A percentile compares a stretch with the other conserved stretches of the same genome.
phyloP scores from a whole-genome alignment of 768 basidiomycete species.

The Leccinum arenicola region DNA sequence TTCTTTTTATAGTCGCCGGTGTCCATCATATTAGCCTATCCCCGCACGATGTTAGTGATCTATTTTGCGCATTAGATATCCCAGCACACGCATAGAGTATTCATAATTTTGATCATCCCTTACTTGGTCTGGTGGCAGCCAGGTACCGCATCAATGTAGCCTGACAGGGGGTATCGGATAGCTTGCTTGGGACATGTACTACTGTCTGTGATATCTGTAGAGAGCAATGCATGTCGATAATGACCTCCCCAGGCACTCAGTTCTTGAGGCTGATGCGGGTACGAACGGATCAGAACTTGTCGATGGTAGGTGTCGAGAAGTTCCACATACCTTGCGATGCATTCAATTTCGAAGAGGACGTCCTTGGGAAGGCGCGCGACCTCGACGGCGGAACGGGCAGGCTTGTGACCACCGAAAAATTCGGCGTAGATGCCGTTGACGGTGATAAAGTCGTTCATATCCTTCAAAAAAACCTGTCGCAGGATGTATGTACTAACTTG shows the following conservation, averaged over 20 bases:
- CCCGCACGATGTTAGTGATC: slow-evolving; percentile 8
- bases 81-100: slow-evolving; percentile 17
- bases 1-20: neutral
- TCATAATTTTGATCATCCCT: slow-evolving; percentile 1
- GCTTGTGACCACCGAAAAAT: slow-evolving; percentile 89
- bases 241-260: neutral
- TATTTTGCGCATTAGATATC: slow-evolving; percentile 24
- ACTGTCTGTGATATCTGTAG: neutral
- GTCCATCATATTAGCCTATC: slow-evolving; percentile 3
- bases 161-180: neutral
- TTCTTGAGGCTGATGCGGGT: slow-evolving; percentile 18
- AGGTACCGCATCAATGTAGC: neutral
- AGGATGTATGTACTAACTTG: neutral
- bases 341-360: slow-evolving; percentile 91
- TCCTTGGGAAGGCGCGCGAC: slow-evolving; percentile 86
- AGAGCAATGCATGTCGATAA: neutral
- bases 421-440: slow-evolving; percentile 81
- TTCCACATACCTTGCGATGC: slow-evolving; percentile 65
- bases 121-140: neutral
- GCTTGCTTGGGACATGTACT: neutral
- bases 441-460: slow-evolving; percentile 84
- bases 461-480: slow-evolving; percentile 81
- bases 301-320: neutral
- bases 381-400: slow-evolving; percentile 91
- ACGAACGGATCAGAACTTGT: neutral